Evolutionary conservation across 1,284 basidiomycete species (phyloP).

Genomic region (Peniophora sp.): DNA sequence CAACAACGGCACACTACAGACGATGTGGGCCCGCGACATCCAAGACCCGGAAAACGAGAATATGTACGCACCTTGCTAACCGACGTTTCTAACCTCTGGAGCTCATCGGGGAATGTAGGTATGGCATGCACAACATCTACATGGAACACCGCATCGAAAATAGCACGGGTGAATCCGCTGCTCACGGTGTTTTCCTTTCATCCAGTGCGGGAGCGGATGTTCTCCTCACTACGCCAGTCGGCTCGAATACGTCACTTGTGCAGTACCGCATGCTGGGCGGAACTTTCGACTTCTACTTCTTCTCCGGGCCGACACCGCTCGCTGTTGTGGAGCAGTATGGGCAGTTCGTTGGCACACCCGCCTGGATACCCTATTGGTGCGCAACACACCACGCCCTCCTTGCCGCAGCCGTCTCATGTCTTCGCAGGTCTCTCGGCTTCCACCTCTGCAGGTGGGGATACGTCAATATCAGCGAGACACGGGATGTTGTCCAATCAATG

Average conservation of each 20-base stretch:
- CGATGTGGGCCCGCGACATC: conserved; percentile 61
- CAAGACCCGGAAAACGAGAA: conserved; percentile 55
- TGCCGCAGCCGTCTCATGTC: too few relatives aligned
- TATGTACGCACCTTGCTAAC: conserved; percentile 31
- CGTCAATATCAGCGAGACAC: conserved; percentile 18
- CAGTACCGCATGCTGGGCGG: conserved; percentile 62
- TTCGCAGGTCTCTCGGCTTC: conserved; percentile 43
- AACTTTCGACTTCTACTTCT: conserved; percentile 63
- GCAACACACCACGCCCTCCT: too few relatives aligned
- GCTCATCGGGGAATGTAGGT: conserved; percentile 28
- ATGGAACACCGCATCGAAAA: conserved; percentile 54
- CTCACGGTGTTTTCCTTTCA: conserved; percentile 66
- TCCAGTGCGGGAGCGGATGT: conserved; percentile 60
- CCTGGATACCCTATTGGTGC: conserved; percentile 53
- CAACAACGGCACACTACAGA: conserved; percentile 54
- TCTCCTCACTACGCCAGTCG: conserved; percentile 46
- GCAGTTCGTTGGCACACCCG: conserved; percentile 44
- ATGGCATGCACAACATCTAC: conserved; percentile 66
- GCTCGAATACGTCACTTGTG: conserved; percentile 44
- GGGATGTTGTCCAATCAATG: conserved; percentile 49
- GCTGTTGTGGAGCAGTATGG: conserved; percentile 65
- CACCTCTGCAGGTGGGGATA: conserved; percentile 63
- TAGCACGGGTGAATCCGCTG: conserved; percentile 38
- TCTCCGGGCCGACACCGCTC: conserved; percentile 58
- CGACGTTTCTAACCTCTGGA: conserved; percentile 5